These are phyloP conservation scores for Dendrobium catenatum DNA, from an alignment of 106 monocot genomes.

Conservation along the genomic window DNA sequence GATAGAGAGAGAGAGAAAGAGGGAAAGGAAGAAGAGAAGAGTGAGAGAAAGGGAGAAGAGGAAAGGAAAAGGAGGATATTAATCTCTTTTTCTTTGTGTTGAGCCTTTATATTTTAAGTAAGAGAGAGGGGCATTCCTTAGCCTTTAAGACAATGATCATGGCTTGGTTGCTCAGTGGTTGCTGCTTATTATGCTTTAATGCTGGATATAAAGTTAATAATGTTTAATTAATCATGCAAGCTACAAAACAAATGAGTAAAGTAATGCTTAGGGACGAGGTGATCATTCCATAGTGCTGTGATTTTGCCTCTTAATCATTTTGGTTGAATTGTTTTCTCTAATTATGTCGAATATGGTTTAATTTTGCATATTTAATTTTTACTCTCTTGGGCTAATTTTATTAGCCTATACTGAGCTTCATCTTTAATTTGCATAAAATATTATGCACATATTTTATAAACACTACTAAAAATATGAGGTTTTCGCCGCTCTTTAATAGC, in stretches of 20 bases:
- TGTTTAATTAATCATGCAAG: neutral
- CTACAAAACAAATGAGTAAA: neutral
- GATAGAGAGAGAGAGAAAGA: constrained; percentile 11
- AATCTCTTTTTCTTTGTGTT: constrained; percentile 15
- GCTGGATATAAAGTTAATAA: constrained; percentile 1
- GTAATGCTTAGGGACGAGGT: neutral
- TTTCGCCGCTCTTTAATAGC: too few species aligned
- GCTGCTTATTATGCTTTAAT: neutral
- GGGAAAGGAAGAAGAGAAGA: constrained; percentile 13
- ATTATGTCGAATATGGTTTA: too few species aligned
- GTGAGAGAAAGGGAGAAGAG: constrained; percentile 12
- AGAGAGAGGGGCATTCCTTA: constrained; percentile 18
- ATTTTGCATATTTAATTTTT: too few species aligned
- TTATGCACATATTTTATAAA: too few species aligned
- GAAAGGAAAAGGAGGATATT: constrained; percentile 15
- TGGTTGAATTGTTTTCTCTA: too few species aligned
- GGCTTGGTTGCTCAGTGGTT: neutral
- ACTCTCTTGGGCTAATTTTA: too few species aligned
- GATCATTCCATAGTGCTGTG: neutral
- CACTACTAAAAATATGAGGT: too few species aligned
- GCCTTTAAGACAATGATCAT: constrained; percentile 28
- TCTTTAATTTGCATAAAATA: too few species aligned
- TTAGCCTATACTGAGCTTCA: too few species aligned
- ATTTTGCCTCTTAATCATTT: too few species aligned
- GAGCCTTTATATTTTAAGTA: constrained; percentile 20